These are phyloP conservation scores for Gonapodya sp. DNA, from an alignment of 192 early-diverging fungal genomes.

Conservation along the genomic window DNA sequence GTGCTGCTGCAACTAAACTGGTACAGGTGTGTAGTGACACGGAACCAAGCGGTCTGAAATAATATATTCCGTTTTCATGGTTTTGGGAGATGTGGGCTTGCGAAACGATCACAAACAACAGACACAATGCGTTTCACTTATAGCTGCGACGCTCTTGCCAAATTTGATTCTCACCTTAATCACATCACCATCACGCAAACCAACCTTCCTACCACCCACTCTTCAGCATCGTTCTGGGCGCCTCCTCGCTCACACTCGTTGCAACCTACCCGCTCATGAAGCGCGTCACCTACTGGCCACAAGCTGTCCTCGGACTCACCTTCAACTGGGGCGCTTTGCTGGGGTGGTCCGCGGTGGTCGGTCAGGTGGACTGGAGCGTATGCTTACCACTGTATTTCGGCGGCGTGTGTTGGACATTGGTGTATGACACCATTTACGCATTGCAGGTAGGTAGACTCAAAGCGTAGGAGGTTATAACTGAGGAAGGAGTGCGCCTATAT, in stretches of 20 bases:
- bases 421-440: constrained; percentile 96
- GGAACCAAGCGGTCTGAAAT: too few relatives aligned
- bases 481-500: not conserved
- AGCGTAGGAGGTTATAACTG: not conserved
- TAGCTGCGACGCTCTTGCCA: not conserved
- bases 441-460: constrained; percentile 48
- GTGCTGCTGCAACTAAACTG: constrained; percentile 82
- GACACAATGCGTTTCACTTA: not conserved
- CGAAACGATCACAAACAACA: not conserved
- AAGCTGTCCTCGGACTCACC: constrained; percentile 75
- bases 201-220: not conserved
- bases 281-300: constrained; percentile 92
- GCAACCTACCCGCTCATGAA: constrained; percentile 87
- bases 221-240: constrained; percentile 63
- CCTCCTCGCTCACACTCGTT: constrained; percentile 69
- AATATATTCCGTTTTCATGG: too few relatives aligned
- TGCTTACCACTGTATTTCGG: constrained; percentile 73
- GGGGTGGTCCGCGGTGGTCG: constrained; percentile 76
- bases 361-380: constrained; percentile 53
- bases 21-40: constrained; percentile 58
- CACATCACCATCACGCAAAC: not conserved
- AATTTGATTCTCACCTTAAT: not conserved
- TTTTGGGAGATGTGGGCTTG: too few relatives aligned
- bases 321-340: constrained; percentile 92
- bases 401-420: constrained; percentile 85